Base-by-base conservation (phyloP, 1,284 basidiomycete genomes). In the Xerocomus minutiporus region DNA sequence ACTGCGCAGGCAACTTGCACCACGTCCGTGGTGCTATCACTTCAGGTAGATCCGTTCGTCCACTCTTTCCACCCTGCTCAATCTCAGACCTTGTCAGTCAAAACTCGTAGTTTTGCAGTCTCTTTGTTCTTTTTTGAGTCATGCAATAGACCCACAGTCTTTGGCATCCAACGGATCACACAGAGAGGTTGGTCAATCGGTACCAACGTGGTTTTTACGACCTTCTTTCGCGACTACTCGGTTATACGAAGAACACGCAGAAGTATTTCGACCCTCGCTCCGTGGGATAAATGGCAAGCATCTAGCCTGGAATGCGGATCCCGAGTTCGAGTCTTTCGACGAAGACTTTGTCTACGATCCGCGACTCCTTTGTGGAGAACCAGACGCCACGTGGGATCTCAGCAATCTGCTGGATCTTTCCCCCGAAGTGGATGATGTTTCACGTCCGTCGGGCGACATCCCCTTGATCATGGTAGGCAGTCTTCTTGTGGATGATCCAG, bases 21-120 rank as follows among this genome's bases (percentile, higher is more conserved):
- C 11, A 76, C 82, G 1, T 83, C 81, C 54, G 81, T 87, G 8
- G 75, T 83, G 5, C 68, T 91, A 46, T 86, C 84, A 8, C 70
- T 79, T 47, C 72, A 76, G 28, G 89, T 91, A 67, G 50, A 79
- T 70, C 31, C 12, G 35, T 29, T 38, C 49, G 15, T 26, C 49
- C 43, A 47, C 50, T 47, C 13, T 38, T 53, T 48, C 47, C 45
- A 48, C 45, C 15, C 28, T 35, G 17, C 45, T 45, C 38, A 26
- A 51, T 46, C 52, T 54, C 46, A 44, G 23, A 38, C 34, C n/a
- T 34, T 56, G 57, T 26, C 45, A 88, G 86, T 88, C 86, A 11
- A 84, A 79, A 67, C 71, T 80, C 46, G 71, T 80, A 29, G 76
- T 88, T 12, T 63, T 88, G 52, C 74, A 73, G 51, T 88, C 86